A percentile compares a stretch with the other conserved stretches of the same genome.
phyloP scores from a whole-genome alignment of 306 rosid genomes.

The Purshia tridentata region DNA sequence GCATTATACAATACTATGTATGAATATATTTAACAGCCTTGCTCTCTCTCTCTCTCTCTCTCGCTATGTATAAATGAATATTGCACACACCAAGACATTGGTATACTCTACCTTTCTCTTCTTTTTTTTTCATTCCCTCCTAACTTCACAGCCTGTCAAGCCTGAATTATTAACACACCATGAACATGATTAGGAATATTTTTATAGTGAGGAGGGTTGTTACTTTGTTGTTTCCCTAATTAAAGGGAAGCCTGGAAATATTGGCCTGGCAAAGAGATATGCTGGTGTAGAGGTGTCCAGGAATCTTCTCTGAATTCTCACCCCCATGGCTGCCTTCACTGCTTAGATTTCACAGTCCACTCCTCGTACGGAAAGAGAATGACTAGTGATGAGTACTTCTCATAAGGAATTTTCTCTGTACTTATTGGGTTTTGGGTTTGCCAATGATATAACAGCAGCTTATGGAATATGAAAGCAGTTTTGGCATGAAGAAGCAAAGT shows the following conservation, averaged over 20 bases:
- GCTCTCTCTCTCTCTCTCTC: conserved; percentile 35
- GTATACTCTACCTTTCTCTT: conserved; percentile 29
- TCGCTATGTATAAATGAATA: conserved; percentile 4
- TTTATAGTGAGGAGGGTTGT: conserved; percentile 21
- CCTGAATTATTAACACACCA: conserved; percentile 60
- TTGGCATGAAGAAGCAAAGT: conserved; percentile 54
- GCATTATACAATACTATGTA: background rate
- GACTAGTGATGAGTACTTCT: background rate
- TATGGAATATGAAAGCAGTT: conserved; percentile 19
- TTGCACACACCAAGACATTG: conserved; percentile 46
- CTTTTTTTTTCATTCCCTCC: conserved; percentile 37
- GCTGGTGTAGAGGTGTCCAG: conserved; percentile 50
- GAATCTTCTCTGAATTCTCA: conserved; percentile 45
- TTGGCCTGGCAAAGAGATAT: conserved; percentile 47
- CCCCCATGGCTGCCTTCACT: conserved; percentile 29
- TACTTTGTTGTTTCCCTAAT: conserved; percentile 49
- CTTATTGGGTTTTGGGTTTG: conserved; percentile 7
- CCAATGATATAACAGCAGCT: background rate
- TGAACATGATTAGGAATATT: conserved; percentile 38
- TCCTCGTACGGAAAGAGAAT: conserved; percentile 19
- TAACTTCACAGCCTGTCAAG: conserved; percentile 85
- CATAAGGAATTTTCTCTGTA: conserved; percentile 5
- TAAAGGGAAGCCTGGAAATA: conserved; percentile 19
- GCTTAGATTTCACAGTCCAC: conserved; percentile 48
- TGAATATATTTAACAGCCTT: background rate